Base-by-base conservation (phyloP, 2,329 filamentous ascomycete genomes). In the Ramichloridium luteum region DNA sequence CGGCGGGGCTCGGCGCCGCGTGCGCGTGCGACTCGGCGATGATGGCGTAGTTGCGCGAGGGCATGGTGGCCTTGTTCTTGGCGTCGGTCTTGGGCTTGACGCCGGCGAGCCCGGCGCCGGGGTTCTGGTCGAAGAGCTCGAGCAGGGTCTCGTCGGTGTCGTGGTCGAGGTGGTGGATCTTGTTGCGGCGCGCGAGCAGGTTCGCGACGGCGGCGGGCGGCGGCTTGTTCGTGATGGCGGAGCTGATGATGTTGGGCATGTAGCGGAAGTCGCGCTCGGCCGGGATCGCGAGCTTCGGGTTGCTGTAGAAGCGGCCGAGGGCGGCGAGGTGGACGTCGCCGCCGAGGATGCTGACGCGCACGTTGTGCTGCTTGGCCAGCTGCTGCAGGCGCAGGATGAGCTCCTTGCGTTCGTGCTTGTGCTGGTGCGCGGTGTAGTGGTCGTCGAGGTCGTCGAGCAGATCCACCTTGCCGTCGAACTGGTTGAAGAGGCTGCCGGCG, bases 51-150 rank as follows among this genome's bases (percentile, higher is more conserved):
- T 78, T 77, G 32, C 74, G 63, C 30, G 67, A 72, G 1, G 74
- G 73, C 74, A 94, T 94, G 8, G 86, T 94, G 39, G 83, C 80
- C 41, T 82, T 71, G 57, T 94, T 94, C 51, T 70, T 78, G 26
- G 63, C 62, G 1, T 76, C 71, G 3, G 79, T 82, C 60, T 86
- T 77, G 39, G 61, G 58, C 34, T 58, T 52, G 17, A 62, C 59
- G 6, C 68, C 67, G 4, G 56, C 51, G 16, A 44, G 43, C 9
- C 41, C 50, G 22, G 47, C 40, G 16, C 58, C 58, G 5, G 74
- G 74, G 44, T 76, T 69, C 45, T 66, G 64, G 51, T 78, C 63
- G 48, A 77, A 77, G 40, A 77, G 58, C 32, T 70, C 61, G 45
- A 77, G 67, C 3, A 77, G 58, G 1, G 73, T 77, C 56, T 77